Conservation (phyloP, 2,329 filamentous ascomycete species). For the Ploettnerulaceae sp. region DNA sequence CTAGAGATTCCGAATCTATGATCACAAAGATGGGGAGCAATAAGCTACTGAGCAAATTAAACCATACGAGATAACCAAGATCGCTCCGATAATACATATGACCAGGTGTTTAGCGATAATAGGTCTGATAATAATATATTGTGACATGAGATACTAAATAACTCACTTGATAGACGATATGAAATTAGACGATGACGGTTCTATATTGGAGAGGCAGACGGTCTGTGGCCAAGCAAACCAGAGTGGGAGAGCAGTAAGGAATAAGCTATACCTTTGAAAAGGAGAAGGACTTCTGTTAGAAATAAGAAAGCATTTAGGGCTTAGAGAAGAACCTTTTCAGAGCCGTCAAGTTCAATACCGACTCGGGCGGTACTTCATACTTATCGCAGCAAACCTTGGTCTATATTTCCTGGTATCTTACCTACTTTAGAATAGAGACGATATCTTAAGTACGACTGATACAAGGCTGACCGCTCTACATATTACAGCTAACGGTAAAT, state of each 20-base stretch:
- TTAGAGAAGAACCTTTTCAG: not conserved
- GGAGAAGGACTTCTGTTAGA: not conserved
- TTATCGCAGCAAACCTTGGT: not conserved
- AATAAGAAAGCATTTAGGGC: not conserved
- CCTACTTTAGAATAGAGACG: not conserved
- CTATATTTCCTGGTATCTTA: not conserved
- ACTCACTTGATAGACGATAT: not conserved
- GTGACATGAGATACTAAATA: too few relatives aligned
- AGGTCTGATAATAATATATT: too few relatives aligned
- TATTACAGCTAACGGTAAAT: not conserved
- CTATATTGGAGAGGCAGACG: not conserved
- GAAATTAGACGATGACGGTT: not conserved
- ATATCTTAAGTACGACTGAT: not conserved
- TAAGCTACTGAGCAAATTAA: not conserved
- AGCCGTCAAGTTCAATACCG: too few relatives aligned
- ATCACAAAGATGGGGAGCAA: too few relatives aligned
- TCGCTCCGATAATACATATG: too few relatives aligned
- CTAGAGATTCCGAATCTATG: not conserved
- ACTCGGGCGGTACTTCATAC: not conserved
- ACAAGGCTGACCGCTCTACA: not conserved
- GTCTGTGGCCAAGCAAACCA: not conserved
- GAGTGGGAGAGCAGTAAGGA: constrained; percentile 1
- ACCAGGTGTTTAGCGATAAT: too few relatives aligned
- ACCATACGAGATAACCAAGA: too few relatives aligned
- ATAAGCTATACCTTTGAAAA: not conserved